Evolutionary conservation across 257 asterid genomes (phyloP).

Genomic region (Solanum ossicruentum): DNA sequence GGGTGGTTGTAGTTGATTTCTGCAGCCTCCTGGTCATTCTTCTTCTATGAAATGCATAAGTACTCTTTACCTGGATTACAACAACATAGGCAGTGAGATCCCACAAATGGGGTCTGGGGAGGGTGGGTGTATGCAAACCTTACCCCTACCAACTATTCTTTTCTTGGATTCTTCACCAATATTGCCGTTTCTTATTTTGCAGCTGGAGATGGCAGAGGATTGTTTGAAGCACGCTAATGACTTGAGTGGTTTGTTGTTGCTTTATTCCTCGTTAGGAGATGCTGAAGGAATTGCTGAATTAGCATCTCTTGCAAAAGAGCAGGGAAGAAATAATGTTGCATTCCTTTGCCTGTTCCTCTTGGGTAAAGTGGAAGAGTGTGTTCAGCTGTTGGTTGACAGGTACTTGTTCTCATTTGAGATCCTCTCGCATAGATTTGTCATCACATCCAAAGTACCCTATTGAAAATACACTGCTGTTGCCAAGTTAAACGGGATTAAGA

Average conservation of each 20-base stretch:
- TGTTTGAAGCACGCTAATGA: constrained; percentile 90
- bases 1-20: background rate
- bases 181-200: constrained; percentile 8
- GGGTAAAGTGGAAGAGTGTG: constrained; percentile 92
- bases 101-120: background rate
- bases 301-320: constrained; percentile 67
- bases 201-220: constrained; percentile 88
- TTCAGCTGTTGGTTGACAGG: constrained; percentile 94
- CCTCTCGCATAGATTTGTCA: background rate
- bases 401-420: background rate
- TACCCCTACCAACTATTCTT: background rate
- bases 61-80: background rate
- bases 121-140: background rate
- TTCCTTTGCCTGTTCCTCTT: constrained; percentile 86
- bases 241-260: constrained; percentile 84
- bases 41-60: background rate
- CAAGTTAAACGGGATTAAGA: background rate
- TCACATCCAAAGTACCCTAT: background rate
- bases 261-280: constrained; percentile 83
- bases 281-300: constrained; percentile 69
- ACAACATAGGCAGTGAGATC: background rate
- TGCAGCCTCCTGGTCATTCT: background rate
- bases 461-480: background rate
- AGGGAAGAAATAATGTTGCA: constrained; percentile 91
- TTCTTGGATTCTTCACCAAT: background rate